A percentile compares a stretch with the other conserved stretches of the same genome.
Evolutionary conservation across 164 flowering plant genomes (phyloP).

Genomic region (Paratinospora sagittata): DNA sequence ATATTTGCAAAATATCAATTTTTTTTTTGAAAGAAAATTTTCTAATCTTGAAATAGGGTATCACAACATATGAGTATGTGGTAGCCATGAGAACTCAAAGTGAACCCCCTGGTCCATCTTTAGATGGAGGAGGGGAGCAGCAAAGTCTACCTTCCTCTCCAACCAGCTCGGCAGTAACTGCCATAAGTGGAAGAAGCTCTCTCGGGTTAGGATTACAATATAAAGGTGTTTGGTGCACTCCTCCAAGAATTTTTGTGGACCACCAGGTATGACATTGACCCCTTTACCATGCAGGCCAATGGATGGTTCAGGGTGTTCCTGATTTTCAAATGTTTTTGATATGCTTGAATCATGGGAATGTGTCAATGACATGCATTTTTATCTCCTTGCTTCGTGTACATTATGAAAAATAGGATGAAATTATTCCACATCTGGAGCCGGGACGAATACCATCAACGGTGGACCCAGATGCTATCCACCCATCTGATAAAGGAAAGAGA

Average conservation of each 20-base stretch:
- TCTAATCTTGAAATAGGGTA: constrained; percentile 47
- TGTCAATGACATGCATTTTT: not conserved
- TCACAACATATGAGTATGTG: constrained; percentile 89
- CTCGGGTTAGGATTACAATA: constrained; percentile 70
- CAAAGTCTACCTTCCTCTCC: constrained; percentile 88
- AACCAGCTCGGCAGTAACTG: constrained; percentile 77
- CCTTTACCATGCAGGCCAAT: not conserved
- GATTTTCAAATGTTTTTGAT: too few relatives aligned
- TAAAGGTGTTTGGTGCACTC: constrained; percentile 94
- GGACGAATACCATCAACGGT: constrained; percentile 86
- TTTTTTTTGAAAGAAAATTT: not conserved
- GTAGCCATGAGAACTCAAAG: constrained; percentile 95
- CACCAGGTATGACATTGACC: constrained; percentile 49
- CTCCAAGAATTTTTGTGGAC: constrained; percentile 92
- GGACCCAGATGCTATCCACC: constrained; percentile 69
- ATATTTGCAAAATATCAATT: not conserved
- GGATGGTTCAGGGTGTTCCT: too few relatives aligned
- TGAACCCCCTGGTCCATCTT: constrained; percentile 87
- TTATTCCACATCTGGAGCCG: constrained; percentile 80
- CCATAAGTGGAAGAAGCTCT: constrained; percentile 83
- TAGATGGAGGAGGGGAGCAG: constrained; percentile 71
- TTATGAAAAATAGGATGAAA: constrained; percentile 59
- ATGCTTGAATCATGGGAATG: not conserved
- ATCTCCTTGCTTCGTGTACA: not conserved
- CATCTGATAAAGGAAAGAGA: constrained; percentile 50